Evolutionary conservation across 768 basidiomycete species (phyloP).

Genomic region (Hygrophoropsis aurantiaca): DNA sequence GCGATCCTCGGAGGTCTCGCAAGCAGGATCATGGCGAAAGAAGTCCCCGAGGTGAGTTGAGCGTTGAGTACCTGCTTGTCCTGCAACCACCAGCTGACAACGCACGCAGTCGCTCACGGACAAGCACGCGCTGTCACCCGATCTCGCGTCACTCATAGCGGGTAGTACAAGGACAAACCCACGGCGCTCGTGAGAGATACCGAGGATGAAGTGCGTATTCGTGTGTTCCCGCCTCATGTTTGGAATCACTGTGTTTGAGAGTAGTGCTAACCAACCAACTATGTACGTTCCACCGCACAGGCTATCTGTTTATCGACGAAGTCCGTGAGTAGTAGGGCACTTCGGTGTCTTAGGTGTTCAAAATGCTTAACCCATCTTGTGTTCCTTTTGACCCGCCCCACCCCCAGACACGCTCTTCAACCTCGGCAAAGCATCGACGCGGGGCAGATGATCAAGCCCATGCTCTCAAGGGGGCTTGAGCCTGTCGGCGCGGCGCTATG

Average conservation of each 20-base stretch:
- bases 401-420: conserved; percentile 80
- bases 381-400: not conserved
- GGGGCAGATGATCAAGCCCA: conserved; percentile 92
- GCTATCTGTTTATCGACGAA: conserved; percentile 91
- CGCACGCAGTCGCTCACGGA: conserved; percentile 74
- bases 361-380: not conserved
- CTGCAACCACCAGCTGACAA: not conserved
- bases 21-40: conserved; percentile 80
- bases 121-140: conserved; percentile 85
- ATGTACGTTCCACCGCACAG: conserved; percentile 26
- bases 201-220: conserved; percentile 67
- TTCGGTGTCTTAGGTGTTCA: not conserved
- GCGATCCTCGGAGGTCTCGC: conserved; percentile 91
- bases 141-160: conserved; percentile 80
- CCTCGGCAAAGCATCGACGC: conserved; percentile 90
- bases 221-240: conserved; percentile 25
- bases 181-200: conserved; percentile 88
- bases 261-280: conserved; percentile 12
- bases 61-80: conserved; percentile 16
- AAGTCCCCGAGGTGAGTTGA: conserved; percentile 90
- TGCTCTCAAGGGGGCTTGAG: conserved; percentile 82
- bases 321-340: conserved; percentile 67
- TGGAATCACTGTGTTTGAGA: no score
- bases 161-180: conserved; percentile 93
- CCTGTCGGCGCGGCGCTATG: conserved; percentile 90